These are phyloP conservation scores for Clarireedia monteithiana DNA, from an alignment of 2,329 filamentous ascomycete species.

Conservation along the genomic window DNA sequence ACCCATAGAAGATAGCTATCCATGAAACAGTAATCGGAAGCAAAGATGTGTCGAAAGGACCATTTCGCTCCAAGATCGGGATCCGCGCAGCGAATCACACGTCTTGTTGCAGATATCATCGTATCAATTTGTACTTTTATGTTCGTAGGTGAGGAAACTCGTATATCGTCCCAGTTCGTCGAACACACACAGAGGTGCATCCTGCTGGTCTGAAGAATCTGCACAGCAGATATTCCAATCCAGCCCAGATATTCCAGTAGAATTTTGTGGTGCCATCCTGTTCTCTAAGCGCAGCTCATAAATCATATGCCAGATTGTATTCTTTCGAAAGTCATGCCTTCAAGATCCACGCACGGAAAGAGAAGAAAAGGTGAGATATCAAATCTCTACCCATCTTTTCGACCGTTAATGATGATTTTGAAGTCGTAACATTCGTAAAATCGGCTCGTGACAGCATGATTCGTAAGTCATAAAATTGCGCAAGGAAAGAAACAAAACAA, in stretches of 20 bases:
- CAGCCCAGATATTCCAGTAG: background rate
- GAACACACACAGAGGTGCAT: background rate
- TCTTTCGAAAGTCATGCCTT: background rate
- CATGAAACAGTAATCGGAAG: background rate
- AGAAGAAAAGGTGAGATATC: background rate
- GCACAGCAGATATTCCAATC: background rate
- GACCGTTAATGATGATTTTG: background rate
- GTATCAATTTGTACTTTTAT: background rate
- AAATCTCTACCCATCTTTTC: background rate
- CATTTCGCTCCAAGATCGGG: background rate
- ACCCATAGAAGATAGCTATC: background rate
- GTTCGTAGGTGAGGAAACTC: background rate
- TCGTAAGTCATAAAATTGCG: slow-evolving; percentile 6
- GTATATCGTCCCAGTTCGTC: background rate
- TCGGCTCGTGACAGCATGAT: slow-evolving; percentile 13
- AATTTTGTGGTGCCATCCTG: background rate
- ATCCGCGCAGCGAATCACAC: background rate
- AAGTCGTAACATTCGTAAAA: background rate
- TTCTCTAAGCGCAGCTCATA: background rate
- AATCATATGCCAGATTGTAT: background rate
- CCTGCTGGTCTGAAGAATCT: background rate
- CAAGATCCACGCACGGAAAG: background rate
- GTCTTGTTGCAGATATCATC: background rate
- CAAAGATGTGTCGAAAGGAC: background rate
- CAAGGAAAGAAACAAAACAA: slow-evolving; percentile 16